Percentiles rank a stretch among this genome's conserved stretches.
These are phyloP conservation scores for Pachyrhizus erosus DNA, from an alignment of 306 rosid genomes.

Conservation along the genomic window DNA sequence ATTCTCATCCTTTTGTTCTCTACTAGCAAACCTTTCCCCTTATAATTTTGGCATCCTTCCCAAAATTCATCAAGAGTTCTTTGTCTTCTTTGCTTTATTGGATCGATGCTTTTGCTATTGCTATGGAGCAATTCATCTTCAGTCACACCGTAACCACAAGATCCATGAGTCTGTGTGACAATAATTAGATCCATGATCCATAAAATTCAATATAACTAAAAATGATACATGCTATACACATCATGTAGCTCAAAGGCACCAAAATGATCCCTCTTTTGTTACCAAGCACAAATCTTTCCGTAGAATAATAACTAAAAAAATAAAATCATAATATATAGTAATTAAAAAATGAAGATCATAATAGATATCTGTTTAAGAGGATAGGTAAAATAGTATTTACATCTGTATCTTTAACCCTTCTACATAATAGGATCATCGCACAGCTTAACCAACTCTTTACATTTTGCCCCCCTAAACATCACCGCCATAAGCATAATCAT, in stretches of 20 bases:
- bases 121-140: constrained; percentile 37
- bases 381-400: constrained; percentile 3
- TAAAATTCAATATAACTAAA: background rate
- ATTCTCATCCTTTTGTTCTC: constrained; percentile 36
- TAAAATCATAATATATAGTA: background rate
- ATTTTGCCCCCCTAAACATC: constrained; percentile 44
- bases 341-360: background rate
- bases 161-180: constrained; percentile 46
- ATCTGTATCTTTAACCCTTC: background rate
- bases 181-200: constrained; percentile 15
- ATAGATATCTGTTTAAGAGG: constrained; percentile 39
- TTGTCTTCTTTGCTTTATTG: constrained; percentile 17
- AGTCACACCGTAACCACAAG: constrained; percentile 37
- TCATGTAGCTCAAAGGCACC: background rate
- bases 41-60: background rate
- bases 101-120: constrained; percentile 2
- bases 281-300: background rate
- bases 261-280: background rate
- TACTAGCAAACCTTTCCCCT: background rate
- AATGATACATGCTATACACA: background rate
- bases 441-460: constrained; percentile 2
- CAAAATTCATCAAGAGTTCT: constrained; percentile 22
- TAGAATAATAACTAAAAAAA: background rate
- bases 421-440: constrained; percentile 40
- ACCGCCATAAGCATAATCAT: background rate